A percentile compares a stretch with the other conserved stretches of the same genome.
phyloP scores from a whole-genome alignment of 2,329 filamentous ascomycete genomes.

The Cladosporium sp. region DNA sequence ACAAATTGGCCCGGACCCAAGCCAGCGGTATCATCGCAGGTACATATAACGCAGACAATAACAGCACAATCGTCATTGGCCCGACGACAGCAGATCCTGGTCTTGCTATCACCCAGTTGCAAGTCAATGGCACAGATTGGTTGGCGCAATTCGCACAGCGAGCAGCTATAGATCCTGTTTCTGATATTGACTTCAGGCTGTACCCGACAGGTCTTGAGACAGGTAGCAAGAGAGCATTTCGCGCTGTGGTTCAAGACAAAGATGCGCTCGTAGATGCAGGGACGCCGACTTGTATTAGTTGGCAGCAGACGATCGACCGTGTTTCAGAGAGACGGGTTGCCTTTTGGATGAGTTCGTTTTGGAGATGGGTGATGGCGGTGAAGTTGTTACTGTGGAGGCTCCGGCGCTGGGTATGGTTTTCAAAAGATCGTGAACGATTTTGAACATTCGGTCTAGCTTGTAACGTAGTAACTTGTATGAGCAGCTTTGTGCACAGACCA shows the following conservation, averaged over 20 bases:
- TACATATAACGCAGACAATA: not conserved
- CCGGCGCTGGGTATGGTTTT: not conserved
- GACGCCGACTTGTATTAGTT: not conserved
- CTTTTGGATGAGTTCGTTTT: not conserved
- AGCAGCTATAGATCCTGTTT: not conserved
- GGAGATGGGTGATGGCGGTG: not conserved
- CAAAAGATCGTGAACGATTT: not conserved
- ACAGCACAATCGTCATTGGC: not conserved
- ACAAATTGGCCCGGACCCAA: not conserved
- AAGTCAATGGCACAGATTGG: not conserved
- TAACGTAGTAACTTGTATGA: not conserved
- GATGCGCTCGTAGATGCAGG: not conserved
- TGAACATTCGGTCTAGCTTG: not conserved
- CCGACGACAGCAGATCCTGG: not conserved
- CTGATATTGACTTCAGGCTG: not conserved
- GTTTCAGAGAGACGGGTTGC: not conserved
- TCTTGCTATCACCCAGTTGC: not conserved
- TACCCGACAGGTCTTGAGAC: not conserved
- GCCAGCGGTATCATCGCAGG: not conserved
- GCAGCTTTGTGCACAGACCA: not conserved
- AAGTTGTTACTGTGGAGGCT: not conserved
- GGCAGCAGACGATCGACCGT: not conserved
- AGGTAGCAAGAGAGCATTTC: not conserved
- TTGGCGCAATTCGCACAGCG: not conserved
- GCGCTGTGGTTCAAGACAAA: not conserved